Evolutionary conservation across 2,329 filamentous ascomycete species (phyloP).

Genomic region (Phaeosphaeria sp.): DNA sequence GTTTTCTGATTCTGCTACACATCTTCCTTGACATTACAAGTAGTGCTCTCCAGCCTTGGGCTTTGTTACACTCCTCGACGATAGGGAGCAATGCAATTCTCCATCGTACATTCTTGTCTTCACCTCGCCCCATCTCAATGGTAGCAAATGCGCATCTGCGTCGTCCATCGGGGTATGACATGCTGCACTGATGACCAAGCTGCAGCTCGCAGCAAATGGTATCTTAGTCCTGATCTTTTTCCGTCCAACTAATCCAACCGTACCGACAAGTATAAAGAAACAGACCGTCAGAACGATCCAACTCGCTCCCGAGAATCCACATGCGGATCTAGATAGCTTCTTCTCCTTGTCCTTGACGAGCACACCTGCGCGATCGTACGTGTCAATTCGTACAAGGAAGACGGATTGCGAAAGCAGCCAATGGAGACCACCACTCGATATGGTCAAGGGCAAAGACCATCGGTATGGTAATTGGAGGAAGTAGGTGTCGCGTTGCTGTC

Average conservation of each 20-base stretch:
- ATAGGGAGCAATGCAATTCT: slow-evolving; percentile 6
- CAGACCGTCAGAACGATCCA: slow-evolving; percentile 3
- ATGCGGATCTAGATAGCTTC: slow-evolving; percentile 7
- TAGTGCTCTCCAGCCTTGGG: slow-evolving; percentile 5
- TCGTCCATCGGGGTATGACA: slow-evolving; percentile 23
- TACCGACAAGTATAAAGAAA: slow-evolving; percentile 56
- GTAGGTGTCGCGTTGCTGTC: slow-evolving; percentile 42
- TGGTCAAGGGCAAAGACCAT: slow-evolving; percentile 45
- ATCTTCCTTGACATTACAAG: neutral
- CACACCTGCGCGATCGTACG: slow-evolving; percentile 11
- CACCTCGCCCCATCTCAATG: slow-evolving; percentile 30
- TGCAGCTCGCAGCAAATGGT: slow-evolving; percentile 66
- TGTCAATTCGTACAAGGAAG: slow-evolving; percentile 45
- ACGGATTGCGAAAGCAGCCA: slow-evolving; percentile 22
- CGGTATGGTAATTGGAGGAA: slow-evolving; percentile 49
- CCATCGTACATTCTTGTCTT: slow-evolving; percentile 5
- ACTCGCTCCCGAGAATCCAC: slow-evolving; percentile 3
- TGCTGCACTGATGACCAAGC: slow-evolving; percentile 20
- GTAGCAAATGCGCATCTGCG: slow-evolving; percentile 11
- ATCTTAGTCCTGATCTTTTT: slow-evolving; percentile 73
- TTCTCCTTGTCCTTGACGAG: neutral
- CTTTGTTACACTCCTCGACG: slow-evolving; percentile 3
- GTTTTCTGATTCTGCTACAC: neutral
- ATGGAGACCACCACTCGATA: slow-evolving; percentile 19
- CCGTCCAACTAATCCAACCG: slow-evolving; percentile 58